These are phyloP conservation scores for Trichophyton simii DNA, from an alignment of 2,329 filamentous ascomycete genomes.

Conservation along the genomic window DNA sequence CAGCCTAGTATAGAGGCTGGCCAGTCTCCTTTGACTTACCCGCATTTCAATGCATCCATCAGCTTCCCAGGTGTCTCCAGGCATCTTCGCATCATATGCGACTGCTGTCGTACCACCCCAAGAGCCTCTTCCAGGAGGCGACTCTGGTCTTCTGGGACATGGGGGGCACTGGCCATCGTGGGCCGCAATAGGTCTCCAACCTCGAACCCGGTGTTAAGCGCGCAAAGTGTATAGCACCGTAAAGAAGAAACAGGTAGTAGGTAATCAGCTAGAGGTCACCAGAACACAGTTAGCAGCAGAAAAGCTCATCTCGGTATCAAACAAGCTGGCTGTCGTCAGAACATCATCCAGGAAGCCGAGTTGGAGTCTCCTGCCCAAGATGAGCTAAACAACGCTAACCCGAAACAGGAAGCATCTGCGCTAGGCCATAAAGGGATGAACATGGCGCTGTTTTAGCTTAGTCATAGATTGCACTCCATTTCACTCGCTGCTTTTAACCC, in stretches of 20 bases:
- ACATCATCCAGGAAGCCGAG: not conserved
- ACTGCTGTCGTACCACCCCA: slow-evolving; percentile 92
- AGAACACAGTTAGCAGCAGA: not conserved
- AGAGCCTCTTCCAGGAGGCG: slow-evolving; percentile 95
- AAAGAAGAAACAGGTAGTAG: too few species aligned
- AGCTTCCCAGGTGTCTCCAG: slow-evolving; percentile 95
- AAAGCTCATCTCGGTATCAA: not conserved
- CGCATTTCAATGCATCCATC: slow-evolving; percentile 99
- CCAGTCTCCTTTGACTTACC: slow-evolving; percentile 47
- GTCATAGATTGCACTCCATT: not conserved
- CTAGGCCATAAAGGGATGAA: too few species aligned
- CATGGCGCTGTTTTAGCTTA: not conserved
- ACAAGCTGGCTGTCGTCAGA: not conserved
- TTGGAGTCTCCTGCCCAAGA: not conserved
- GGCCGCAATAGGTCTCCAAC: not conserved
- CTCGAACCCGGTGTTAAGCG: not conserved
- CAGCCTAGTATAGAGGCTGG: not conserved
- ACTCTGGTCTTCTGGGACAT: slow-evolving; percentile 65
- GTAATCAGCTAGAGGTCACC: not conserved
- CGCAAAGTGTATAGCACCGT: not conserved
- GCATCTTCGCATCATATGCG: slow-evolving; percentile 91
- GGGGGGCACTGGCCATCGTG: slow-evolving; percentile 24
- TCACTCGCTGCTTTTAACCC: not conserved
- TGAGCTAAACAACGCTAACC: not conserved
- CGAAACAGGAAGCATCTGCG: not conserved